phyloP scores from a whole-genome alignment of 352 stramenopile genomes.

The Thalassiosira livingstoniorum region DNA sequence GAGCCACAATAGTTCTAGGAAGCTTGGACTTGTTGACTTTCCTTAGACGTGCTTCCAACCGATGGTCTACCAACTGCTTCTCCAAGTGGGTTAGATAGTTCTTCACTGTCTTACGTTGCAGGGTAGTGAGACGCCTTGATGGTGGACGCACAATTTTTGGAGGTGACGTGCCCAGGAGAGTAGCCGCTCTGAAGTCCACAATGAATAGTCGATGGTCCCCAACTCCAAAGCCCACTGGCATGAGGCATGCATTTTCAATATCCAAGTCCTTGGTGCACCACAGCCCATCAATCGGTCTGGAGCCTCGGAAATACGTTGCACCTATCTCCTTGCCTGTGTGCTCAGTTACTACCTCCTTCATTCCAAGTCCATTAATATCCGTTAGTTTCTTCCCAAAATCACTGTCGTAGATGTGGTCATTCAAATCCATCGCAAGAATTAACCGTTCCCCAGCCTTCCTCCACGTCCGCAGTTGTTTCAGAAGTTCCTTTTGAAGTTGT shows the following conservation, averaged over 20 bases:
- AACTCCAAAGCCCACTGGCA: slow-evolving; percentile 9
- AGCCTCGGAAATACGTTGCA: slow-evolving; percentile 15
- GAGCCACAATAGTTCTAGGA: neutral
- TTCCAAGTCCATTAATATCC: neutral
- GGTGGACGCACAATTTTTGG: neutral
- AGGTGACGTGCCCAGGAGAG: neutral
- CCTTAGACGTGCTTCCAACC: too few species aligned
- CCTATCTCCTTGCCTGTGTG: neutral
- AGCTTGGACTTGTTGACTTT: neutral
- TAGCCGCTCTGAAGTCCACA: neutral
- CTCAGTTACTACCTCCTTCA: neutral
- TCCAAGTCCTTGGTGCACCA: slow-evolving; percentile 6
- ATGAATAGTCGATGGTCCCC: slow-evolving; percentile 17
- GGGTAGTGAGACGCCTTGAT: neutral
- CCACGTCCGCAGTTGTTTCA: neutral
- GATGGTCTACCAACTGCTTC: too few species aligned
- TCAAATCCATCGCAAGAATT: neutral
- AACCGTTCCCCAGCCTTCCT: neutral
- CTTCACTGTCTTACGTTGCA: neutral
- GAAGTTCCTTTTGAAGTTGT: neutral
- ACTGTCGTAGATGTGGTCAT: neutral
- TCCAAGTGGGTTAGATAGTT: too few species aligned
- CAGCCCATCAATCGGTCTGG: slow-evolving; percentile 9
- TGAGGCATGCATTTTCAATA: neutral
- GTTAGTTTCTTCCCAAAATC: neutral